Evolutionary conservation across 1,284 basidiomycete species (phyloP), one percentile per base, ranked within the genome.

Genomic region (Cutaneotrichosporon dermatis): DNA sequence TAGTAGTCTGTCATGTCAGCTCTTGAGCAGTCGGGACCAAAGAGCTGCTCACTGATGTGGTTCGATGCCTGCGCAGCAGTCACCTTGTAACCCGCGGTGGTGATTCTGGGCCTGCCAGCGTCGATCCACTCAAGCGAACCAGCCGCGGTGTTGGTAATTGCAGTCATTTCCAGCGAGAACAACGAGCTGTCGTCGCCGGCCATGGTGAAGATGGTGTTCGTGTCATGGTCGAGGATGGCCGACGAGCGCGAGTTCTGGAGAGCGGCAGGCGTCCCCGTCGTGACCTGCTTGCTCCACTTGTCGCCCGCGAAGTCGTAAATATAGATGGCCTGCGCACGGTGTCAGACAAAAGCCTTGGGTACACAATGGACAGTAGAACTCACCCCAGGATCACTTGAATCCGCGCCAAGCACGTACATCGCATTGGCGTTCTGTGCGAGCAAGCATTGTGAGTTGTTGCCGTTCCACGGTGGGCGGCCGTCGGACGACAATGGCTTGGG

Each of bases 151-250:
- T 80, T 86, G 8, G 66, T 71, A 58, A 88, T 79, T 6, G 76
- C 66, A 15, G 79, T 81, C 82, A 93, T 84, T 73, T 90, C 83
- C 41, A 92, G 80, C 62, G 82, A 82, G 71, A 80, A 90, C 16
- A 75, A 49, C 43, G 62, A 55, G n/a, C 54, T 46, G n/a, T 70
- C 65, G 2, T 55, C 65, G 40, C 49, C 61, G 46, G 61, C 58
- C 41, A 76, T 64, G 25, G 76, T 71, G 71, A 74, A 91, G 79
- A 92, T 86, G 61, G 87, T 84, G 63, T 92, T 91, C 55, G 90
- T 93, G 76, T 93, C 90, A 68, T 92, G 90, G 78, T 94, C 91
- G 43, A 93, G 83, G 62, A 92, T 85, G 35, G 88, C 69, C 11
- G 75, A 65, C 4, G 75, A 76, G 58, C 76, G 72, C 41, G 74